Percentiles rank a stretch among this genome's conserved stretches.
These are phyloP conservation scores for Rhodomyrtus psidioides DNA, from an alignment of 441 rosid species.

Conservation along the genomic window DNA sequence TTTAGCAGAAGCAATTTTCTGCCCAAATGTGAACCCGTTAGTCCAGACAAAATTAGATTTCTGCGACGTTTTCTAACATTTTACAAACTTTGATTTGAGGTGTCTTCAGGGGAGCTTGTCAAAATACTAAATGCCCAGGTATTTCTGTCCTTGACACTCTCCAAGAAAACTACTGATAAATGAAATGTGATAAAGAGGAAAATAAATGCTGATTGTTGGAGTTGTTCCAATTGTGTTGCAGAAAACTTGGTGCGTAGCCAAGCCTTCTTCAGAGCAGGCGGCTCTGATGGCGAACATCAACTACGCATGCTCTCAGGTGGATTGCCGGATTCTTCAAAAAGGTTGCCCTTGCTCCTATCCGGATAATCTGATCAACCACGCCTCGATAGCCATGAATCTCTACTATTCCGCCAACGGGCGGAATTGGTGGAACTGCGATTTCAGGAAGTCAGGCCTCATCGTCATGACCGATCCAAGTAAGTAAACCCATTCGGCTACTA, in stretches of 20 bases:
- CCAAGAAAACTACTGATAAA: neutral
- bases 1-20: neutral
- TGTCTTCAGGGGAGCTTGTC: neutral
- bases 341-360: slow-evolving; percentile 57
- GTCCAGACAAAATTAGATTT: neutral
- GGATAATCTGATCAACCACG: slow-evolving; percentile 48
- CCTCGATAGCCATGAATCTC: slow-evolving; percentile 75
- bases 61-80: neutral
- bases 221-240: slow-evolving; percentile 2
- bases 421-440: slow-evolving; percentile 68
- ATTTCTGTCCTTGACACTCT: neutral
- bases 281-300: slow-evolving; percentile 46
- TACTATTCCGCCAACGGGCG: slow-evolving; percentile 65
- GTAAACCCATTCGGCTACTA: neutral
- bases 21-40: neutral
- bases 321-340: slow-evolving; percentile 39
- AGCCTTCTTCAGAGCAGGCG: slow-evolving; percentile 59
- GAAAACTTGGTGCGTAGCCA: slow-evolving; percentile 83
- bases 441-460: slow-evolving; percentile 54
- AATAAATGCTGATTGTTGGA: neutral
- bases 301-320: slow-evolving; percentile 56
- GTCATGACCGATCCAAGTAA: slow-evolving; percentile 65
- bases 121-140: neutral
- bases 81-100: neutral
- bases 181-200: neutral